A percentile compares a stretch with the other conserved stretches of the same genome.
These are phyloP conservation scores for Alternaria incomplexa DNA, from an alignment of 2,329 filamentous ascomycete species.

Conservation along the genomic window DNA sequence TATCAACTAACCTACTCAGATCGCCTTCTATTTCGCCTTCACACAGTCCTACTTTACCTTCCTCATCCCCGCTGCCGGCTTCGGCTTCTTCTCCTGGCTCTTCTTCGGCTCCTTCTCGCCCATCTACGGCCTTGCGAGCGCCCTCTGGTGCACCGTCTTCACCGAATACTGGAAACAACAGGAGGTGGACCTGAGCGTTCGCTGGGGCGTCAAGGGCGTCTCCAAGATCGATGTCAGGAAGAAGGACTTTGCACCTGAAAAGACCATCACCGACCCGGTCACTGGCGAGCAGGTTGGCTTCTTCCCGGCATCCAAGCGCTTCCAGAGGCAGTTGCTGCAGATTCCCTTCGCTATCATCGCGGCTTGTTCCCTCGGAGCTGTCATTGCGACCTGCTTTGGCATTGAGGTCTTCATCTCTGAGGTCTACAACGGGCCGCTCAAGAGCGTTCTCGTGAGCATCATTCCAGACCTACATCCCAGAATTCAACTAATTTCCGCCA, in stretches of 20 bases:
- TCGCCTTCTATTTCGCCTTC: slow-evolving; percentile 96
- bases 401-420: slow-evolving; percentile 97
- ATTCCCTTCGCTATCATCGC: slow-evolving; percentile 84
- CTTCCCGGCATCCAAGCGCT: slow-evolving; percentile 76
- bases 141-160: slow-evolving; percentile 85
- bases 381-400: slow-evolving; percentile 87
- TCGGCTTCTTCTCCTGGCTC: slow-evolving; percentile 79
- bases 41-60: slow-evolving; percentile 89
- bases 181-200: slow-evolving; percentile 81
- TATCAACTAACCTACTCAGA: slow-evolving; percentile 51
- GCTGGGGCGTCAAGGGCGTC: slow-evolving; percentile 88
- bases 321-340: slow-evolving; percentile 79
- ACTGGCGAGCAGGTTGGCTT: slow-evolving; percentile 79
- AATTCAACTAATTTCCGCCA: slow-evolving; percentile 43
- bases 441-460: slow-evolving; percentile 75
- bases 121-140: slow-evolving; percentile 77
- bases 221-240: slow-evolving; percentile 80
- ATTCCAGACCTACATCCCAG: neutral
- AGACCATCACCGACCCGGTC: slow-evolving; percentile 76
- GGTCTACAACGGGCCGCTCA: slow-evolving; percentile 87
- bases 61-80: slow-evolving; percentile 77
- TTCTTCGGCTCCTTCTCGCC: slow-evolving; percentile 85
- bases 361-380: slow-evolving; percentile 72
- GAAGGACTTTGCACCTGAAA: slow-evolving; percentile 79
- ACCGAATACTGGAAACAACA: slow-evolving; percentile 97